Percentiles rank a stretch among this genome's conserved stretches.
phyloP scores from a whole-genome alignment of 495 filamentous ascomycete genomes.

The Penicillium pancosmium region DNA sequence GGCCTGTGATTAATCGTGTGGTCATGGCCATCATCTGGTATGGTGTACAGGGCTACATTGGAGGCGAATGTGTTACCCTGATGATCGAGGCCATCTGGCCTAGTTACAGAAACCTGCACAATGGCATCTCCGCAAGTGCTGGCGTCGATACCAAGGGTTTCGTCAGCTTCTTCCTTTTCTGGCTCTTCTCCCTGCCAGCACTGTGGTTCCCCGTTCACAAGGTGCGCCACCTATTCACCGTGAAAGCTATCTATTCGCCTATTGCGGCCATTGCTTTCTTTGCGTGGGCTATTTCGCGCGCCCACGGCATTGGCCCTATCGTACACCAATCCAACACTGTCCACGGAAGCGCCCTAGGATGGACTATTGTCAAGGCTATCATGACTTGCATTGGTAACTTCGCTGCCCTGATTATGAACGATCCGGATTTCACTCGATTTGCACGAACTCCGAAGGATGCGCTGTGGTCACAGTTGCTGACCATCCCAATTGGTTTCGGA shows the following conservation, averaged over 20 bases:
- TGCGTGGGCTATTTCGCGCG: slow-evolving; percentile 84
- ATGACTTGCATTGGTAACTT: slow-evolving; percentile 94
- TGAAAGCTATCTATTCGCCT: slow-evolving; percentile 85
- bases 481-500: slow-evolving; percentile 85
- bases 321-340: slow-evolving; percentile 67
- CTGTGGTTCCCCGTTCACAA: slow-evolving; percentile 72
- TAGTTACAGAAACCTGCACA: slow-evolving; percentile 64
- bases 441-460: slow-evolving; percentile 79
- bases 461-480: slow-evolving; percentile 85
- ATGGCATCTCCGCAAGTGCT: slow-evolving; percentile 63
- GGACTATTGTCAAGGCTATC: slow-evolving; percentile 80
- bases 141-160: slow-evolving; percentile 79
- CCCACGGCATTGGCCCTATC: slow-evolving; percentile 84
- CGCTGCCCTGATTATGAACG: slow-evolving; percentile 76
- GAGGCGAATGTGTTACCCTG: slow-evolving; percentile 75
- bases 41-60: slow-evolving; percentile 85
- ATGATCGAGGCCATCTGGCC: slow-evolving; percentile 87
- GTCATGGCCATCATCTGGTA: slow-evolving; percentile 81
- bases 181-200: slow-evolving; percentile 76
- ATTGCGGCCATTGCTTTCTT: slow-evolving; percentile 84
- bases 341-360: slow-evolving; percentile 71
- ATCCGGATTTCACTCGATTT: slow-evolving; percentile 90
- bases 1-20: slow-evolving; percentile 89
- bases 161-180: slow-evolving; percentile 82
- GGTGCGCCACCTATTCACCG: slow-evolving; percentile 84